Base-by-base conservation (phyloP, 2,329 filamentous ascomycete genomes). In the Ophiostoma montium region DNA sequence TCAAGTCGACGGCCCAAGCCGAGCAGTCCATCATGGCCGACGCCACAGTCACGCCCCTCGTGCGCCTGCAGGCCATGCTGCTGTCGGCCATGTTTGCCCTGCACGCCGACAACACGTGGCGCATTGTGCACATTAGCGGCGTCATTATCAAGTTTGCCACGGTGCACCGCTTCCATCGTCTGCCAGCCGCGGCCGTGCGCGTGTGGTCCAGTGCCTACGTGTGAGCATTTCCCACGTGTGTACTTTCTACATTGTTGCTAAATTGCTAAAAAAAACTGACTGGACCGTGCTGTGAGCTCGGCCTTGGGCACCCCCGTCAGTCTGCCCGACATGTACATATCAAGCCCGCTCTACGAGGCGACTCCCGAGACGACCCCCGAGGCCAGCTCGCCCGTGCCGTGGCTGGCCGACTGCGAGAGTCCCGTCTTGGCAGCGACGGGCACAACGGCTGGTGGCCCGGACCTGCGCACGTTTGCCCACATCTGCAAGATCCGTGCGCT, bases 11-110 rank as follows among this genome's bases (percentile, higher is more conserved):
- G 5, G 51, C 51, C n/a, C 48, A 52, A 41, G 51, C 51, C 5
- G 51, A 52, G 33, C 51, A 52, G 38, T 50, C 38, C 21, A 48
- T 52, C 39, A 46, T 52, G 44, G 30, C 51, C 2, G 48, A 50
- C 45, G 35, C 33, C 2, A 50, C 47, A 3, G 48, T 45, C 12
- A 50, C 51, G 8, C 51, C 47, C 2, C 51, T 52, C 1, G 10
- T 48, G 32, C 47, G 51, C 12, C 45, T 52, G 5, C 51, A 52
- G 13, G 51, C 51, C 30, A 52, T 52, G 51, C 35, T 52, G 13
- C 32, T 52, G 48, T 52, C 47, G 12, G 51, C 47, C 44, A 52
- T 52, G 45, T 52, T 48, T 46, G 48, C 51, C 7, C 45, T 52
- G 19, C 51, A 52, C 23, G 51, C 48, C 9, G 48, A 52, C 21